Percentiles rank a stretch among this genome's conserved stretches.
Evolutionary conservation across 345 rosid species (phyloP).

Genomic region (Eucalyptus albens): DNA sequence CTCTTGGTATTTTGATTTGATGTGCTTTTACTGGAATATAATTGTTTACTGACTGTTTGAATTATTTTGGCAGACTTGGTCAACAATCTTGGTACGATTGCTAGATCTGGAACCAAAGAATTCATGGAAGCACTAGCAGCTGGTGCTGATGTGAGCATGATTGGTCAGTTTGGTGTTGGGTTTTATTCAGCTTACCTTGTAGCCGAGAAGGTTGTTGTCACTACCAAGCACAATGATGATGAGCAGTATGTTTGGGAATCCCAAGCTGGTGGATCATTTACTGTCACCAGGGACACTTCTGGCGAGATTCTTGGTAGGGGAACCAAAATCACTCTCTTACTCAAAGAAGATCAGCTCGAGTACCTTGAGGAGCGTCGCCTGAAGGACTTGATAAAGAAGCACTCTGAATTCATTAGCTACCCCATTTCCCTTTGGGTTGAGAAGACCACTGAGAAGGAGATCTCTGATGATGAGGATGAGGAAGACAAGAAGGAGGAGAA

Average conservation of each 20-base stretch:
- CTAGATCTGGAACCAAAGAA: constrained; percentile 86
- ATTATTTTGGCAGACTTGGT: constrained; percentile 47
- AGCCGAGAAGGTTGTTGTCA: constrained; percentile 70
- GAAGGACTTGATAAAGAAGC: constrained; percentile 85
- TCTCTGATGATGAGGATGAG: constrained; percentile 82
- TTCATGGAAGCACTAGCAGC: constrained; percentile 86
- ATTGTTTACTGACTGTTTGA: not conserved
- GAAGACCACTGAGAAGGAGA: constrained; percentile 86
- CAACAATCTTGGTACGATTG: constrained; percentile 82
- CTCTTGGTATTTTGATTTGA: not conserved
- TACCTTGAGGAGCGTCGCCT: constrained; percentile 82
- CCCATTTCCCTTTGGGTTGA: constrained; percentile 84
- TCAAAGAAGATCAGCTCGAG: constrained; percentile 85
- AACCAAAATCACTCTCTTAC: constrained; percentile 60
- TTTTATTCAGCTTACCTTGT: constrained; percentile 82
- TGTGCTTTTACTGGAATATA: not conserved
- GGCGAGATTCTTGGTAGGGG: constrained; percentile 79
- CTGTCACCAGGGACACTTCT: constrained; percentile 58
- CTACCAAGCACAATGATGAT: constrained; percentile 74
- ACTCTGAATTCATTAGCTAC: constrained; percentile 90
- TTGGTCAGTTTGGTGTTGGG: constrained; percentile 85
- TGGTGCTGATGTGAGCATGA: constrained; percentile 89
- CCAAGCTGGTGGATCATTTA: constrained; percentile 90
- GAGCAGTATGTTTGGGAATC: constrained; percentile 93
- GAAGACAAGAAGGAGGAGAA: constrained; percentile 68